Evolutionary conservation across 352 stramenopile species (phyloP).

Genomic region (Globisporangium carolinianum): DNA sequence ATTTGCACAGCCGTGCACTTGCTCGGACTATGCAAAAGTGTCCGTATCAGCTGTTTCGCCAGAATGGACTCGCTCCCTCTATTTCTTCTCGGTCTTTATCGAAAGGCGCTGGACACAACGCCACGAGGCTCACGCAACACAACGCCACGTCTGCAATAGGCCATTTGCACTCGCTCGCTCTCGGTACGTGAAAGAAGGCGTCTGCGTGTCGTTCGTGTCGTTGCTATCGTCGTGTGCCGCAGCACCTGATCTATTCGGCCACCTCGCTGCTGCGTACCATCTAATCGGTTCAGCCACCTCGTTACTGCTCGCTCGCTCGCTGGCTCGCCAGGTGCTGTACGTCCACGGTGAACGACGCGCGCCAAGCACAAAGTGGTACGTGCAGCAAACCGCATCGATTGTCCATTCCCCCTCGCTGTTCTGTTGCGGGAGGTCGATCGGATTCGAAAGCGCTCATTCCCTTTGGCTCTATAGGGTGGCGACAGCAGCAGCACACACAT

Average conservation of each 20-base stretch:
- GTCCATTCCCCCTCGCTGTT: not conserved
- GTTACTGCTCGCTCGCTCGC: not conserved
- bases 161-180: slow-evolving; percentile 34
- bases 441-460: not conserved
- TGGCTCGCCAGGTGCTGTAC: slow-evolving; percentile 40
- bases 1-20: not conserved
- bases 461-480: slow-evolving; percentile 17
- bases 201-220: not conserved
- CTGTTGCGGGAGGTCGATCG: not conserved
- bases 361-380: slow-evolving; percentile 34
- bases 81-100: not conserved
- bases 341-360: slow-evolving; percentile 29
- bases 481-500: slow-evolving; percentile 12
- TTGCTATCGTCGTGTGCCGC: slow-evolving; percentile 2
- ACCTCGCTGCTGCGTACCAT: not conserved
- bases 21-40: not conserved
- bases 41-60: not conserved
- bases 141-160: too few relatives aligned
- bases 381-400: not conserved
- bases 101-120: not conserved
- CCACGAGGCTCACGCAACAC: too few relatives aligned
- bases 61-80: not conserved
- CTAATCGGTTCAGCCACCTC: not conserved
- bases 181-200: not conserved
- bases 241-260: not conserved